phyloP scores from a whole-genome alignment of 768 basidiomycete genomes.

The Coprinopsis marcescibilis region DNA sequence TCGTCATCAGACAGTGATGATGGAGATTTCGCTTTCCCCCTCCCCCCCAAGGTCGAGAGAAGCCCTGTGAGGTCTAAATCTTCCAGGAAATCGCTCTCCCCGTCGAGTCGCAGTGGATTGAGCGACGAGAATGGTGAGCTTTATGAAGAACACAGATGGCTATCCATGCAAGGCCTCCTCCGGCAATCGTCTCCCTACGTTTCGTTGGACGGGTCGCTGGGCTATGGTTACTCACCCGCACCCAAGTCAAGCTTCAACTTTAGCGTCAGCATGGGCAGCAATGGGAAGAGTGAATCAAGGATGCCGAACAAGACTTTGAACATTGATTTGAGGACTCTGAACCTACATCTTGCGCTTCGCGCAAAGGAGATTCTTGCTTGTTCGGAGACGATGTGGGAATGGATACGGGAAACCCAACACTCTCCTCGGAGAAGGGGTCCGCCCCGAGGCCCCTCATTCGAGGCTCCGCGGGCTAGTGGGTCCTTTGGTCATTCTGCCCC shows the following conservation, averaged over 20 bases:
- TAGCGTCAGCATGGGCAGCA: slow-evolving; percentile 9
- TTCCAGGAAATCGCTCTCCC: slow-evolving; percentile 15
- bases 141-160: slow-evolving; percentile 26
- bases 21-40: slow-evolving; percentile 33
- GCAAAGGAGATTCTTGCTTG: slow-evolving; percentile 64
- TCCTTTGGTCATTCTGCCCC: neutral
- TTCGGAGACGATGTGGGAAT: slow-evolving; percentile 78
- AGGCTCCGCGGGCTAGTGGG: neutral
- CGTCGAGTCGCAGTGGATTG: slow-evolving; percentile 16
- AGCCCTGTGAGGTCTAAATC: slow-evolving; percentile 17
- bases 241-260: slow-evolving; percentile 23
- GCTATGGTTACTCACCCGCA: slow-evolving; percentile 38
- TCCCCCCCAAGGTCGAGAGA: slow-evolving; percentile 15
- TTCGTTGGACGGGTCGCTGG: slow-evolving; percentile 38
- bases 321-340: slow-evolving; percentile 53
- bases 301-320: slow-evolving; percentile 51
- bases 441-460: slow-evolving; percentile 13
- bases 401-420: slow-evolving; percentile 49
- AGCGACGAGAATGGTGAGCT: slow-evolving; percentile 13
- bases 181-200: slow-evolving; percentile 40
- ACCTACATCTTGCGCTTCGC: slow-evolving; percentile 57
- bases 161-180: slow-evolving; percentile 30
- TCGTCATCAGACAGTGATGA: slow-evolving; percentile 27
- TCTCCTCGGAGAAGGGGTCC: too few relatives aligned
- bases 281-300: slow-evolving; percentile 22